These are phyloP conservation scores for Colletotrichum gigasporum DNA, from an alignment of 2,329 filamentous ascomycete genomes.

Conservation along the genomic window DNA sequence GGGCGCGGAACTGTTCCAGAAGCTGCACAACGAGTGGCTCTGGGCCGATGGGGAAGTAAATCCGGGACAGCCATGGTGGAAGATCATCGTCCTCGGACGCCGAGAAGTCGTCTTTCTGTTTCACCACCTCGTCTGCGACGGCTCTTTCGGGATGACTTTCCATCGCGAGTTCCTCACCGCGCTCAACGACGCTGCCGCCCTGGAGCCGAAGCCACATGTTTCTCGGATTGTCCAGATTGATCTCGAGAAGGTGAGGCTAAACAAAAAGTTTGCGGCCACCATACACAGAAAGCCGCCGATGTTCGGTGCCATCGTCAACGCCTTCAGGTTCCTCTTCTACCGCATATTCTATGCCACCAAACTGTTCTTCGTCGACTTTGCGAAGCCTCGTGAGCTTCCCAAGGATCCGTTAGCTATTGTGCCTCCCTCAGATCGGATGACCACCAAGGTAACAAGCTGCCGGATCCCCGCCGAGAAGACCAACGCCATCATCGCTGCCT, in stretches of 20 bases:
- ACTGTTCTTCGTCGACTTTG: slow-evolving; percentile 24
- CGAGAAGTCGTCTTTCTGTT: slow-evolving; percentile 23
- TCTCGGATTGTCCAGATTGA: background rate
- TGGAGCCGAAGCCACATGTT: background rate
- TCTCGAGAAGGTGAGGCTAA: slow-evolving; percentile 2
- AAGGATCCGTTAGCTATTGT: slow-evolving; percentile 3
- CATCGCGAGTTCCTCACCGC: slow-evolving; percentile 23
- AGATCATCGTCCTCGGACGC: slow-evolving; percentile 15
- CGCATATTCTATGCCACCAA: slow-evolving; percentile 25
- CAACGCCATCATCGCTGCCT: slow-evolving; percentile 27
- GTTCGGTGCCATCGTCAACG: slow-evolving; percentile 17
- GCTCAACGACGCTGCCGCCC: slow-evolving; percentile 9
- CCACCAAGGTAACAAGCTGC: slow-evolving; percentile 13
- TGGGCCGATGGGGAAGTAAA: slow-evolving; percentile 15
- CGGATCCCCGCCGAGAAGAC: slow-evolving; percentile 17
- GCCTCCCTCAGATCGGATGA: background rate
- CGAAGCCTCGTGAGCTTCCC: background rate
- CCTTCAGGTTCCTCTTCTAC: slow-evolving; percentile 15
- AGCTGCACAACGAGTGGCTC: slow-evolving; percentile 13
- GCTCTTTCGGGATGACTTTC: slow-evolving; percentile 22
- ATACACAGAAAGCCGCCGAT: slow-evolving; percentile 14
- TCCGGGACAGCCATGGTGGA: slow-evolving; percentile 24
- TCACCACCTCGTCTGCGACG: slow-evolving; percentile 27
- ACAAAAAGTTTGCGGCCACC: background rate
- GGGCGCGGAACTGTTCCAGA: background rate